Percentiles rank a stretch among this genome's conserved stretches.
phyloP scores from a whole-genome alignment of 495 filamentous ascomycete genomes.

The Halenospora varia region DNA sequence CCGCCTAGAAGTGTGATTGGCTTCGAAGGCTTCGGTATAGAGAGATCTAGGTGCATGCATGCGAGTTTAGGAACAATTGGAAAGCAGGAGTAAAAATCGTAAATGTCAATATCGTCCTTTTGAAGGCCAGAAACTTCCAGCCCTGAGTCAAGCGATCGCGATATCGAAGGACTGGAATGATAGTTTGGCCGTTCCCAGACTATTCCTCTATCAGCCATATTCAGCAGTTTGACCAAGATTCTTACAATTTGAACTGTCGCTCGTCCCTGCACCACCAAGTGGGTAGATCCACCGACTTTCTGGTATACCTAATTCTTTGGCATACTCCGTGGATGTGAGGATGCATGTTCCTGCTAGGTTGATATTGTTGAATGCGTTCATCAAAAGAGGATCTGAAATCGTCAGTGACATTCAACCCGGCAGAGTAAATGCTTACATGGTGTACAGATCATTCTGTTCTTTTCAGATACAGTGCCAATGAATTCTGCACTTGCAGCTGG shows the following conservation, averaged over 20 bases:
- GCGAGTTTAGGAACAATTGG: slow-evolving; percentile 58
- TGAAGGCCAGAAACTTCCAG: slow-evolving; percentile 31
- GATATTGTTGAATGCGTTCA: slow-evolving; percentile 59
- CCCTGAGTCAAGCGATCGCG: slow-evolving; percentile 42
- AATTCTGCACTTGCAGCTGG: slow-evolving; percentile 29
- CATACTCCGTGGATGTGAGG: slow-evolving; percentile 44
- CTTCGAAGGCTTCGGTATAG: slow-evolving; percentile 34
- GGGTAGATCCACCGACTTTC: slow-evolving; percentile 51
- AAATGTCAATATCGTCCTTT: slow-evolving; percentile 45
- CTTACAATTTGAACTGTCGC: slow-evolving; percentile 43
- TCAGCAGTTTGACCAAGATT: neutral
- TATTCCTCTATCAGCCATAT: slow-evolving; percentile 14
- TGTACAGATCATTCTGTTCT: slow-evolving; percentile 52
- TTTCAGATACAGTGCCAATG: slow-evolving; percentile 42
- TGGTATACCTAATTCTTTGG: slow-evolving; percentile 44
- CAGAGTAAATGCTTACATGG: slow-evolving; percentile 35
- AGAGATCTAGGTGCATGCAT: slow-evolving; percentile 44
- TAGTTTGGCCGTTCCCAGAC: slow-evolving; percentile 53
- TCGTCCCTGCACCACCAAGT: slow-evolving; percentile 48
- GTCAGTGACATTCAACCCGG: neutral
- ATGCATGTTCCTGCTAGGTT: slow-evolving; percentile 51
- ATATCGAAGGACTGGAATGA: slow-evolving; percentile 45
- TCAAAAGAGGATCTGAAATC: slow-evolving; percentile 49
- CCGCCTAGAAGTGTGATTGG: slow-evolving; percentile 52
- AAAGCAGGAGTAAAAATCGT: slow-evolving; percentile 57